These are phyloP conservation scores for Arctium lappa DNA, from an alignment of 129 eudicot genomes.

Conservation along the genomic window DNA sequence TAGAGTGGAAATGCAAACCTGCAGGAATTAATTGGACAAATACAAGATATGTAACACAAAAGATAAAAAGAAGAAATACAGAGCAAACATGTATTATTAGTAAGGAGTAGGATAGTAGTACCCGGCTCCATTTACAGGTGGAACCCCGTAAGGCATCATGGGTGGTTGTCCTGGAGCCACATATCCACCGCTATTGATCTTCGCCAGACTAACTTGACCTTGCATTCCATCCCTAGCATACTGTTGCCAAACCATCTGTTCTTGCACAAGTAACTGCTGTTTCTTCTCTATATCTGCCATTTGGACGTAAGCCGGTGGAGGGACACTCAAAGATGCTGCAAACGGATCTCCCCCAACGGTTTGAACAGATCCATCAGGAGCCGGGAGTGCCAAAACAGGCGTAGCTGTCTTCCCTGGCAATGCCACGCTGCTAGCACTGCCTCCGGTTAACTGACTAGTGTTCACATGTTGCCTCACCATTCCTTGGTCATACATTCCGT, in stretches of 20 bases:
- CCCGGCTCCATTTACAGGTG: constrained; percentile 45
- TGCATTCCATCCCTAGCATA: constrained; percentile 71
- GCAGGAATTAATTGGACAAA: background rate
- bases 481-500: constrained; percentile 90
- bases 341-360: constrained; percentile 69
- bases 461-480: constrained; percentile 67
- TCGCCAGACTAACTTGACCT: constrained; percentile 63
- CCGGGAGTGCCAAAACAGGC: constrained; percentile 67
- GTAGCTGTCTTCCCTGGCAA: constrained; percentile 49
- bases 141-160: constrained; percentile 55
- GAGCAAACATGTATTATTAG: constrained; percentile 9
- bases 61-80: background rate
- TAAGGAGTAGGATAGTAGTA: constrained; percentile 38
- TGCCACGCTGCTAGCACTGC: constrained; percentile 75
- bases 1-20: too few species aligned
- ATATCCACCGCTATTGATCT: constrained; percentile 47
- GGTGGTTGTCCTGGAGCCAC: constrained; percentile 48
- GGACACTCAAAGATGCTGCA: constrained; percentile 61
- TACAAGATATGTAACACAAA: background rate
- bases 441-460: constrained; percentile 57
- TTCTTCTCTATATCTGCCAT: constrained; percentile 81
- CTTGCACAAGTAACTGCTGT: constrained; percentile 70
- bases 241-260: constrained; percentile 76
- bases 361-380: constrained; percentile 61
- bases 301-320: constrained; percentile 84